Percentiles rank a stretch among this genome's conserved stretches.
phyloP scores from a whole-genome alignment of 2,329 filamentous ascomycete species.

The Aspergillus sp. region DNA sequence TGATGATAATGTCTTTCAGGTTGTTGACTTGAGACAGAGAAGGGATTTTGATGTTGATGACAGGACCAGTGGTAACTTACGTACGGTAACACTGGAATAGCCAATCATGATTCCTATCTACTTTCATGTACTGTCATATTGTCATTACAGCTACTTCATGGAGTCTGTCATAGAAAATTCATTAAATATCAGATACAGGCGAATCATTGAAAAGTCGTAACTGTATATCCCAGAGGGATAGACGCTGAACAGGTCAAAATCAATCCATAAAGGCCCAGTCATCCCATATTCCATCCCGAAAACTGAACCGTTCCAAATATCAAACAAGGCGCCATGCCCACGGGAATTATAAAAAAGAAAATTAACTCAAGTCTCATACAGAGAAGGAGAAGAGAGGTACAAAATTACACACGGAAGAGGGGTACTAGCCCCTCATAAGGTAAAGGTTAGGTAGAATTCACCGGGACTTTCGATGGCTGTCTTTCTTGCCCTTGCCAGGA shows the following conservation, averaged over 20 bases:
- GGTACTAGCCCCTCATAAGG: neutral
- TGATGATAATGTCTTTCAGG: too few relatives aligned
- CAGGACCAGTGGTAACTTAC: too few relatives aligned
- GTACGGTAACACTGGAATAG: too few relatives aligned
- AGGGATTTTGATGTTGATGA: neutral
- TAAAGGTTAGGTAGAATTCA: conserved; percentile 1
- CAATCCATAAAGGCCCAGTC: too few relatives aligned
- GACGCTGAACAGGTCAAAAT: too few relatives aligned
- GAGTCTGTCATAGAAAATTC: conserved; percentile 6
- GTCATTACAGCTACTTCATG: neutral
- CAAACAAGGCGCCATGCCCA: too few relatives aligned
- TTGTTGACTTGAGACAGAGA: too few relatives aligned
- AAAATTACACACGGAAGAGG: conserved; percentile 2
- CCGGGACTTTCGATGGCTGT: conserved; percentile 16
- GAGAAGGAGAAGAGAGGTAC: conserved; percentile 1
- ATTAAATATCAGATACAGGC: conserved; percentile 19
- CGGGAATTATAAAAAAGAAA: neutral
- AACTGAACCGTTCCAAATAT: too few relatives aligned
- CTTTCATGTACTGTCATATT: too few relatives aligned
- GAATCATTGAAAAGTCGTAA: conserved; percentile 10
- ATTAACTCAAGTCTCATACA: conserved; percentile 1
- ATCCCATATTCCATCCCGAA: too few relatives aligned
- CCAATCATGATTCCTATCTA: too few relatives aligned
- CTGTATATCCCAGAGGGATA: too few relatives aligned
- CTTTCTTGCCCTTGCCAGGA: conserved; percentile 22